Base-by-base conservation (phyloP, 2,329 filamentous ascomycete species). In the Pyricularia sp. region DNA sequence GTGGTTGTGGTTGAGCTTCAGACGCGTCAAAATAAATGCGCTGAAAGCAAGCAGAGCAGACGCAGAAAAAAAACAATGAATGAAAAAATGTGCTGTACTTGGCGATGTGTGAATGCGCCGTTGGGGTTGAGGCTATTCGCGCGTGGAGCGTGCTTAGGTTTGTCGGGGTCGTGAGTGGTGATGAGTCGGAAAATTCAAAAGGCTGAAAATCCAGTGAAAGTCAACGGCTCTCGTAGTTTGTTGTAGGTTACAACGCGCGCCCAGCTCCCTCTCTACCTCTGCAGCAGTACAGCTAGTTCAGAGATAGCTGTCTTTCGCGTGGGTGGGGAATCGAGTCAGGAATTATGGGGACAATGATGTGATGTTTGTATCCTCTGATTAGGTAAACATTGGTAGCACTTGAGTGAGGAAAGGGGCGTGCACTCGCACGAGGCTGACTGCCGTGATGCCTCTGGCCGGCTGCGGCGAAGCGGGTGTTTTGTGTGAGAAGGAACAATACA, bases 141-240 rank as follows among this genome's bases (percentile, higher is more conserved):
- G 31, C 22, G 40, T 59, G 60, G 44, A 59, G 30, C 63, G 53
- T 31, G 62, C 49, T 40, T 64, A 26, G 22, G 35, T 55, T 35
- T 60, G 59, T 66, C 65, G 66, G 65, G 44, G 61, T 66, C 66
- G 66, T 68, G 68, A 69, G 66, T 71, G 70, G 70, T 71, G 71
- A 69, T 66, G 65, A 69, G 68, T 70, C 69, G 24, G 68, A 73
- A 73, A 73, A 71, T 70, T 73, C 69, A 65, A 66, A 68, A 70
- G 67, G 69, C 67, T 67, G 66, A 62, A 62, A 59, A 64, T 26
- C 61, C 24, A 44, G 35, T 63, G 35, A 19, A 28, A 31, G 28
- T 31, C 31, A 64, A 60, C 31, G 30, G 55, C 55, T 22, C 30
- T 63, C 61, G 44, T 10, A 44, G n/a, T 53, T 30, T 62, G 63